Base-by-base conservation (phyloP, 2,329 filamentous ascomycete genomes). In the Teratosphaeria viscida region DNA sequence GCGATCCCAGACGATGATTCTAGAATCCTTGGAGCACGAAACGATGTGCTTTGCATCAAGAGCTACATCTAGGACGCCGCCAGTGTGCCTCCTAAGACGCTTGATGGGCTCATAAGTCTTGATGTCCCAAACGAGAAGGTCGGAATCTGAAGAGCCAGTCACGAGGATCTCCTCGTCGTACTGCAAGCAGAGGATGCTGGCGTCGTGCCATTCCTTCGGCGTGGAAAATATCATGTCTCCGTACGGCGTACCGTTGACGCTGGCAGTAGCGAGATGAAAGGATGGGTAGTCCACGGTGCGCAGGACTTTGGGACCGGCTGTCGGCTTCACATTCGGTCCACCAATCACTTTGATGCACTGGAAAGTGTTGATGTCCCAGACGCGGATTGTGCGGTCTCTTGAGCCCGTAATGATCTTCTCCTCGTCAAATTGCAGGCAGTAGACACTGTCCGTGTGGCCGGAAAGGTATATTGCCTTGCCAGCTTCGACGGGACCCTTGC, bases 401-500 rank as follows among this genome's bases (percentile, higher is more conserved):
- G 92, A 96, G 32, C 94, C 94, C 2, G 94, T 97, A 65, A 99
- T 92, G 70, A 97, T 96, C 75, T 97, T 99, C 71, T 88, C 81
- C 87, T 97, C 92, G 73, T 99, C 94, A 72, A 97, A 99, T 71
- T 99, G 94, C 59, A 95, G 84, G 74, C 94, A 99, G 76, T 99
- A 99, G 60, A 99, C 95, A 65, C 91, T 96, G 73, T 99, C 94
- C 29, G 86, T 86, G 72, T 99, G 94, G 2, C 94, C 94, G 68
- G 94, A 90, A 26, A 99, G 81, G 73, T 96, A 97, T 59, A 95
- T 85, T 0, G 90, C 87, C 54, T 85, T 86, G 8, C 91, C 89
- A 65, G 86, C 85, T 59, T 66, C 59, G 27, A 89, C 88, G 56
- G 85, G 78, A 67, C 84, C 86, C n/a, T 65, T 64, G 14, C 69